Conservation (phyloP, 164 flowering plant species). For the Nymphaea colorata region DNA sequence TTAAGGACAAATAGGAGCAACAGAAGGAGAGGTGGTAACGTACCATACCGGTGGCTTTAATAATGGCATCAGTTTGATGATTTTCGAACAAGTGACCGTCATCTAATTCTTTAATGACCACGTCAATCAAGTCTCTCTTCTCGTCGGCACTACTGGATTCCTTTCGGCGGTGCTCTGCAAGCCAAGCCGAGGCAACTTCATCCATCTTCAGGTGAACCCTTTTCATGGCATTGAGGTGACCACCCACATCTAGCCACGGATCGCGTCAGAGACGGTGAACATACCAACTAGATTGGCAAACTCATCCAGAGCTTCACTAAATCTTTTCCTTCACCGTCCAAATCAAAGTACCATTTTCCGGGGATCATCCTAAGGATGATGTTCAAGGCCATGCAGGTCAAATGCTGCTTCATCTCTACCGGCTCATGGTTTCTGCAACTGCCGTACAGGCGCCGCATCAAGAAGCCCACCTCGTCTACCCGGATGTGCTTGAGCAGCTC, state of each 20-base stretch:
- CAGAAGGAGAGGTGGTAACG: neutral
- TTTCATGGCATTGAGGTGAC: conserved; percentile 10
- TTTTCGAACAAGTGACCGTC: neutral
- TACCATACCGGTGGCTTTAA: conserved; percentile 14
- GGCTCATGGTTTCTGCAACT: conserved; percentile 1
- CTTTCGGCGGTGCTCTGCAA: conserved; percentile 8
- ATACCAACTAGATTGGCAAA: conserved; percentile 1
- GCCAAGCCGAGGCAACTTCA: conserved; percentile 3
- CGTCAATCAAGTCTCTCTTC: conserved; percentile 17
- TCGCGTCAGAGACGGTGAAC: conserved; percentile 10
- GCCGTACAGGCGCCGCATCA: conserved; percentile 4
- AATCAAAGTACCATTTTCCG: conserved; percentile 13
- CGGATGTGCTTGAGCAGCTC: conserved; percentile 9
- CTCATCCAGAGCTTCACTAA: neutral
- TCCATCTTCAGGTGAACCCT: conserved; percentile 10
- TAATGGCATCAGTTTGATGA: conserved; percentile 8
- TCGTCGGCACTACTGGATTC: neutral
- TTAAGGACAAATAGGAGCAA: too few relatives aligned
- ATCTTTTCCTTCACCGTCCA: neutral
- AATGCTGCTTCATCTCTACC: conserved; percentile 14
- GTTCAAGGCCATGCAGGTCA: conserved; percentile 8
- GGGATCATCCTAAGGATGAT: conserved; percentile 8
- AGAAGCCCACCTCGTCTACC: conserved; percentile 6
- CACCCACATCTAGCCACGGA: conserved; percentile 5
- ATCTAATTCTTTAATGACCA: conserved; percentile 10